Conservation (phyloP, 2,329 filamentous ascomycete genomes). For the Elsinoe arachidis region DNA sequence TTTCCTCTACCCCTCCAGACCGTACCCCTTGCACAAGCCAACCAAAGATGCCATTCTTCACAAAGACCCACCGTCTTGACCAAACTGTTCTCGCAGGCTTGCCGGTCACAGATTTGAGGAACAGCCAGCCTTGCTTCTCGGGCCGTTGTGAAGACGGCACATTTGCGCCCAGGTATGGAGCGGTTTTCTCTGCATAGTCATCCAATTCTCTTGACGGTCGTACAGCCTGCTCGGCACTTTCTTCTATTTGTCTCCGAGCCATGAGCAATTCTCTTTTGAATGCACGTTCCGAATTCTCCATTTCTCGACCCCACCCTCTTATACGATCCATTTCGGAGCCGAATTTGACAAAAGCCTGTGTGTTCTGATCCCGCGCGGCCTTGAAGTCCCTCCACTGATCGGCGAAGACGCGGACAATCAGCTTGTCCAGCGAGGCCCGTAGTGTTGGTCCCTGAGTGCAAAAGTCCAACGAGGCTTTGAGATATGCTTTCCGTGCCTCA, state of each 20-base stretch:
- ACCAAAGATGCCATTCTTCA: constrained; percentile 91
- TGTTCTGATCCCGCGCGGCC: constrained; percentile 56
- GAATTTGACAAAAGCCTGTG: constrained; percentile 55
- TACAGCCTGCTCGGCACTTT: constrained; percentile 58
- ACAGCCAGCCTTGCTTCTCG: constrained; percentile 95
- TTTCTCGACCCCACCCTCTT: constrained; percentile 84
- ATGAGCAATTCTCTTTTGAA: constrained; percentile 75
- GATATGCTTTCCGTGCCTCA: constrained; percentile 80
- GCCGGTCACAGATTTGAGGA: constrained; percentile 68
- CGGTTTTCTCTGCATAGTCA: constrained; percentile 82
- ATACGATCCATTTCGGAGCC: constrained; percentile 81
- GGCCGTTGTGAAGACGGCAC: constrained; percentile 45
- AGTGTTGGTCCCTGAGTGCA: constrained; percentile 81
- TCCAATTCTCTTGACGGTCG: constrained; percentile 88
- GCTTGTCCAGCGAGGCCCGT: constrained; percentile 71
- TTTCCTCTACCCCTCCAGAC: constrained; percentile 80
- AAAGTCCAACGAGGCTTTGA: constrained; percentile 89
- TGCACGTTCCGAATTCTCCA: constrained; percentile 77
- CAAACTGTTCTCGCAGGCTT: constrained; percentile 87
- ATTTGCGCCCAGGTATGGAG: constrained; percentile 68
- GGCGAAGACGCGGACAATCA: constrained; percentile 74
- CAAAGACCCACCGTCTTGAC: constrained; percentile 90
- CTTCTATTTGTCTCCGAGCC: constrained; percentile 74
- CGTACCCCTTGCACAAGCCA: constrained; percentile 79
- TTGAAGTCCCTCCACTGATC: constrained; percentile 87